Percentiles rank a stretch among this genome's conserved stretches.
Evolutionary conservation across 345 rosid species (phyloP).

Genomic region (Sisymbrium altissimum): DNA sequence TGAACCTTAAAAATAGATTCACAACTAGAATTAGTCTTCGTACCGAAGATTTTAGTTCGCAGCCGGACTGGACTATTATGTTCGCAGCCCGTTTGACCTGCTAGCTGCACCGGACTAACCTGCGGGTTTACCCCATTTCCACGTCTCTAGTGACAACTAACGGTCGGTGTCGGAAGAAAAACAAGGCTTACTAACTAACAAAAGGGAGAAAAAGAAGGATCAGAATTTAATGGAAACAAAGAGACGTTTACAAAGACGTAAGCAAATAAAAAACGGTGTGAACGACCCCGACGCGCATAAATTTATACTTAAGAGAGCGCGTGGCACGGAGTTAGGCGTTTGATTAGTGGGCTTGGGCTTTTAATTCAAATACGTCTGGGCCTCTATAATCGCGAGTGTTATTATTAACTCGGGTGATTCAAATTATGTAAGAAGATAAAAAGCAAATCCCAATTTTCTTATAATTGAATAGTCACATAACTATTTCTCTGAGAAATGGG

Average conservation of each 20-base stretch:
- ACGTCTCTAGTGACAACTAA: background rate
- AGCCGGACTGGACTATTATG: too few relatives aligned
- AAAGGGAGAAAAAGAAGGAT: background rate
- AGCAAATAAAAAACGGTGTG: too few relatives aligned
- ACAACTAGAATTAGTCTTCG: too few relatives aligned
- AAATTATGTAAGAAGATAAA: background rate
- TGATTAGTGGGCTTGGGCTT: background rate
- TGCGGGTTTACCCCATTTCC: background rate
- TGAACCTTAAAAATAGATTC: background rate
- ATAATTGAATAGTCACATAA: background rate
- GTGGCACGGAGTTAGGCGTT: background rate
- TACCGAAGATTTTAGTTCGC: too few relatives aligned
- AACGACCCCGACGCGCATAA: too few relatives aligned
- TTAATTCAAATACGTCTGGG: background rate
- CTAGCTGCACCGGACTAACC: background rate
- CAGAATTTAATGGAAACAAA: background rate
- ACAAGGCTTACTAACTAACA: background rate
- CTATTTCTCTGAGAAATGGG: background rate
- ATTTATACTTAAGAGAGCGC: too few relatives aligned
- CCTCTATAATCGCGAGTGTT: background rate
- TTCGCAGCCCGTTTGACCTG: background rate
- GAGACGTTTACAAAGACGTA: background rate
- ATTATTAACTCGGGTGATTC: background rate
- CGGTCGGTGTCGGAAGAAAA: background rate
- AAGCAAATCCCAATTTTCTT: background rate